Evolutionary conservation across 1,284 basidiomycete genomes (phyloP), one percentile per base, ranked within the genome.

Genomic region (Sutorius eximius): DNA sequence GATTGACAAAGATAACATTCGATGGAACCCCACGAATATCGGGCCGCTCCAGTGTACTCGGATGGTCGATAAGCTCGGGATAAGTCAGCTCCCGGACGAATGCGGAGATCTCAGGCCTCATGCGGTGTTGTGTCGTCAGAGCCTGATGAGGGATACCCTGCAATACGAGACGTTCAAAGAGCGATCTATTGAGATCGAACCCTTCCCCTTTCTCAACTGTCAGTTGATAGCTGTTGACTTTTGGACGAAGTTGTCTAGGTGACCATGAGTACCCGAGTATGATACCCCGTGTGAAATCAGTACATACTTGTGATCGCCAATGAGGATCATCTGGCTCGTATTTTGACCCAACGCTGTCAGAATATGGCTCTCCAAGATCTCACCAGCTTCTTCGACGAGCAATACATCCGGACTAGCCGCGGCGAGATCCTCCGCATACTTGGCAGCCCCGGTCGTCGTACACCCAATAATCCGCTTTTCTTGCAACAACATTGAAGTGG

Each of bases 331-430:
- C 50, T 85, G 83, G 3, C 73, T 66, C 0, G 79, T 80, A 4
- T 73, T 56, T 73, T 0, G 75, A 79, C 8, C 69, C 20, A 87
- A 63, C 0, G 86, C 77, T 0, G 83, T 85, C 43, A 87, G 54
- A 29, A 85, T 71, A 58, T 87, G 85, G 57, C 79, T 82, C 61
- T 87, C 85, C 2, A 87, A 61, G 45, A 87, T 86, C 59, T 87
- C 85, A 2, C 86, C 85, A 0, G 85, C 85, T 63, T 87, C 86
- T 64, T 87, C 85, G 0, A 87, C 83, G 0, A 87, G 68, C 0
- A 87, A 63, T 1, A 85, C 72, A 8, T 75, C 69, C 0, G 82
- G 80, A 10, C 65, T 59, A 1, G 75, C 79, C 0, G 67, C 66
- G 15, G 71, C 69, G 5, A 87, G 73, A 6, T 66, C 69, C 3